A percentile compares a stretch with the other conserved stretches of the same genome.
Conservation (phyloP, 495 filamentous ascomycete species). For the Apodospora peruviana region DNA sequence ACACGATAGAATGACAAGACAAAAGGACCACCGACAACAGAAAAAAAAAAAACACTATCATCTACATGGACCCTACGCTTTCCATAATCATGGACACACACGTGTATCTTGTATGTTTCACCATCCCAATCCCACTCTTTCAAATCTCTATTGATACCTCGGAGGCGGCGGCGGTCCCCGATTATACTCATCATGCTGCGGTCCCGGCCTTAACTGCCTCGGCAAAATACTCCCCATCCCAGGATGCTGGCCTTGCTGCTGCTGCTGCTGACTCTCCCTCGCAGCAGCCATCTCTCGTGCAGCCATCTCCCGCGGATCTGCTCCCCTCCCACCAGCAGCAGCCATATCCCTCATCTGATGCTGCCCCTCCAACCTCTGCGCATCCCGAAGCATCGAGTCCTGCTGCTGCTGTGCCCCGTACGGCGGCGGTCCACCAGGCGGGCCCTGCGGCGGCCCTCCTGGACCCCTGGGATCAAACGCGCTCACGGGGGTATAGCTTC, state of each 20-base stretch:
- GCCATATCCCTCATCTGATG: neutral
- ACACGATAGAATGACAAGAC: no score
- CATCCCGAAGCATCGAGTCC: slow-evolving; percentile 7
- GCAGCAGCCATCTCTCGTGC: neutral
- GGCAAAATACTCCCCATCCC: slow-evolving; percentile 1
- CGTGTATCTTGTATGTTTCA: no score
- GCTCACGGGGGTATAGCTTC: slow-evolving; percentile 26
- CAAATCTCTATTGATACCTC: no score
- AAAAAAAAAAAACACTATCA: no score
- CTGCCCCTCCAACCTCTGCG: slow-evolving; percentile 9
- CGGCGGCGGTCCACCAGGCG: slow-evolving; percentile 3
- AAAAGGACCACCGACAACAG: no score
- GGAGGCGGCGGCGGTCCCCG: no score
- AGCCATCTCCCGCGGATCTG: slow-evolving; percentile 9
- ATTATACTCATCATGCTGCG: neutral
- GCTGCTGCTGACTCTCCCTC: slow-evolving; percentile 3
- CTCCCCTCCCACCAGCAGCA: slow-evolving; percentile 6
- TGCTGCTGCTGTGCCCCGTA: slow-evolving; percentile 12
- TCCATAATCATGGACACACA: no score
- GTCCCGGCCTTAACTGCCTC: slow-evolving; percentile 4
- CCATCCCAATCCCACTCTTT: no score
- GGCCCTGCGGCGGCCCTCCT: no score
- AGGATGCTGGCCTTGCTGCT: slow-evolving; percentile 8
- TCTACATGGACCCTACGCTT: no score
- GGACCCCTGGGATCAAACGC: slow-evolving; percentile 20